These are phyloP conservation scores for Plasmodium blacklocki DNA, from an alignment of 169 alveolate genomes.

Conservation along the genomic window DNA sequence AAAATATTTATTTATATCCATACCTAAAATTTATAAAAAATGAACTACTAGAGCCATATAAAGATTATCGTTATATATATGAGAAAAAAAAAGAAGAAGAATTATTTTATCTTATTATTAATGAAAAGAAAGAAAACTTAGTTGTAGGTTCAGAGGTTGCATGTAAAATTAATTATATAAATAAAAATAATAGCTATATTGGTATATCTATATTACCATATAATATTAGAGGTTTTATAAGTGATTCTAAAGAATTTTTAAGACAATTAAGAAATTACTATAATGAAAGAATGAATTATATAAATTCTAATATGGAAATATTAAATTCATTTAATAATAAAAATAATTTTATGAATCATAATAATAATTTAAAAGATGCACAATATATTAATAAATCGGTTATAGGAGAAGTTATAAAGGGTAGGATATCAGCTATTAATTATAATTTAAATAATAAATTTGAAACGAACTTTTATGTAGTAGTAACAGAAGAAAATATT, in stretches of 20 bases:
- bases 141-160: slow-evolving; percentile 83
- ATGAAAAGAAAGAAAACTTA: slow-evolving; percentile 77
- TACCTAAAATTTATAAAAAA: slow-evolving; percentile 79
- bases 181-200: slow-evolving; percentile 28
- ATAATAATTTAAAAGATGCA: slow-evolving; percentile 20
- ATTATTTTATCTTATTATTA: slow-evolving; percentile 80
- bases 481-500: slow-evolving; percentile 66
- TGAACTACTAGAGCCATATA: slow-evolving; percentile 83
- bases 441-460: slow-evolving; percentile 27
- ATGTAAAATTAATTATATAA: slow-evolving; percentile 78
- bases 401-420: slow-evolving; percentile 49
- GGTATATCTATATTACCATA: slow-evolving; percentile 80
- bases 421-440: slow-evolving; percentile 32
- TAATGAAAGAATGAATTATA: slow-evolving; percentile 66
- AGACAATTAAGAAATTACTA: slow-evolving; percentile 75
- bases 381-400: slow-evolving; percentile 40
- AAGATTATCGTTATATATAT: slow-evolving; percentile 78
- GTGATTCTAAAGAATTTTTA: slow-evolving; percentile 78
- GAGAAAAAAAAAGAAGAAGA: slow-evolving; percentile 78
- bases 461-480: slow-evolving; percentile 59
- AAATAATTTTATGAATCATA: slow-evolving; percentile 13
- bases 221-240: slow-evolving; percentile 79
- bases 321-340: slow-evolving; percentile 1
- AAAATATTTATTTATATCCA: slow-evolving; percentile 82
- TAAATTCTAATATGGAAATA: slow-evolving; percentile 45